These are phyloP conservation scores for Venturia asperata DNA, from an alignment of 2,329 filamentous ascomycete species.

Conservation along the genomic window DNA sequence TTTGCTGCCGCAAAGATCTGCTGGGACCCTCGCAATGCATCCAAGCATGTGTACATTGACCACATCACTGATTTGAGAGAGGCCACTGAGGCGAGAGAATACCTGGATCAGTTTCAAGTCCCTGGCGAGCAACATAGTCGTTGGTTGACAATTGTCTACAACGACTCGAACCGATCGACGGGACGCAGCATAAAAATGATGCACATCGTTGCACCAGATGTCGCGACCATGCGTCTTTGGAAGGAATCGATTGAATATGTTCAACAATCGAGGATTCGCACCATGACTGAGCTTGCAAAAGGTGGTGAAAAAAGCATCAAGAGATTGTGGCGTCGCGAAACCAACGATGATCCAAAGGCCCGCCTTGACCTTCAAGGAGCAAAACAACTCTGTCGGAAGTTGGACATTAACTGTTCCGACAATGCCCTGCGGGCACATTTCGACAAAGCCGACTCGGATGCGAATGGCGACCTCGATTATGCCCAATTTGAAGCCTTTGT, in stretches of 20 bases:
- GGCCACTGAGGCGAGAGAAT: constrained; percentile 75
- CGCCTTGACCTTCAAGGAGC: constrained; percentile 71
- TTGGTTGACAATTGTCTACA: constrained; percentile 89
- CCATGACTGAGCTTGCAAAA: constrained; percentile 82
- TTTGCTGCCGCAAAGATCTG: constrained; percentile 76
- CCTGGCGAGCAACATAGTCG: constrained; percentile 57
- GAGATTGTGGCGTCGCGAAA: constrained; percentile 79
- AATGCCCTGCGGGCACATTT: constrained; percentile 69
- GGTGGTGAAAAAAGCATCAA: constrained; percentile 68
- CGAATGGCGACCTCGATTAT: constrained; percentile 64
- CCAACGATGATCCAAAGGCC: constrained; percentile 59
- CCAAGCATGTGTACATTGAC: constrained; percentile 87
- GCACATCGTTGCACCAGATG: constrained; percentile 74
- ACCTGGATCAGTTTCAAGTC: constrained; percentile 57
- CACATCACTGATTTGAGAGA: constrained; percentile 87
- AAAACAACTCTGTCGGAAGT: constrained; percentile 74
- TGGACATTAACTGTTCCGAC: constrained; percentile 86
- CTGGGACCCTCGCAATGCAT: constrained; percentile 73
- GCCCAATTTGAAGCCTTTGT: constrained; percentile 79
- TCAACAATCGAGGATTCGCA: constrained; percentile 75
- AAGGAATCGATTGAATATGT: constrained; percentile 76
- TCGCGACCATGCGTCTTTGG: constrained; percentile 69
- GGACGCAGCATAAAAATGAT: constrained; percentile 65
- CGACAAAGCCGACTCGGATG: constrained; percentile 58
- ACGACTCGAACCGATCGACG: constrained; percentile 68